A percentile compares a stretch with the other conserved stretches of the same genome.
Conservation (phyloP, 345 rosid genomes). For the Sonneratia alba region DNA sequence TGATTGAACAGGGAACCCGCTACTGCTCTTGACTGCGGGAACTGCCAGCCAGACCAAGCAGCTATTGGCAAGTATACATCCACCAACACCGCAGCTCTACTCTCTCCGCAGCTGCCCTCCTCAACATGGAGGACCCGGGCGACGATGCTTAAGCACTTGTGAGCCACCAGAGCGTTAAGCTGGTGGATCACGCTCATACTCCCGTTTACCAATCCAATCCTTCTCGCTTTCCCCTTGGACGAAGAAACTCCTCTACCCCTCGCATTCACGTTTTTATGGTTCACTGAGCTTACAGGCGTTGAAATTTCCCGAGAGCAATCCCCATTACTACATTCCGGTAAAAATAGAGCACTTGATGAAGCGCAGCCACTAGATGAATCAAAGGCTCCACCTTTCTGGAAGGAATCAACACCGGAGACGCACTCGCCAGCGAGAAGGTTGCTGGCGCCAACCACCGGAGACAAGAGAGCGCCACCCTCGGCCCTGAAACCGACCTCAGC, state of each 20-base stretch:
- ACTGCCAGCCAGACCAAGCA: slow-evolving; percentile 80
- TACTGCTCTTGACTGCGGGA: slow-evolving; percentile 44
- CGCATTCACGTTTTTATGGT: not conserved
- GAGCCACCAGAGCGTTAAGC: slow-evolving; percentile 44
- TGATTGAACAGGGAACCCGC: slow-evolving; percentile 69
- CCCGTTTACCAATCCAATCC: slow-evolving; percentile 68
- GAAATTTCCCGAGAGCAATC: not conserved
- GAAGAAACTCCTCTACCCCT: slow-evolving; percentile 14
- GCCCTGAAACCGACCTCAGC: slow-evolving; percentile 33
- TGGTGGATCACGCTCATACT: slow-evolving; percentile 68
- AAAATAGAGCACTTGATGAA: not conserved
- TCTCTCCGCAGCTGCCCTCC: slow-evolving; percentile 25
- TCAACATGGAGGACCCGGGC: slow-evolving; percentile 37
- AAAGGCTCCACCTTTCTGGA: not conserved
- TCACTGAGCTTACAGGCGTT: not conserved
- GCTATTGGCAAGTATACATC: slow-evolving; percentile 63
- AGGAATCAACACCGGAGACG: not conserved
- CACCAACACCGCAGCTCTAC: slow-evolving; percentile 54
- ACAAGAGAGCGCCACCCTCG: slow-evolving; percentile 32
- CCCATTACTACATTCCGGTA: not conserved
- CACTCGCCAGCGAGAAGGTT: not conserved
- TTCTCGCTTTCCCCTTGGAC: slow-evolving; percentile 27
- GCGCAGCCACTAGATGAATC: not conserved
- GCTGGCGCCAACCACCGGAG: slow-evolving; percentile 9
- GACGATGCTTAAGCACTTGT: slow-evolving; percentile 43